Conservation (phyloP, 352 stramenopile genomes). For the Elongisporangium undulatum region DNA sequence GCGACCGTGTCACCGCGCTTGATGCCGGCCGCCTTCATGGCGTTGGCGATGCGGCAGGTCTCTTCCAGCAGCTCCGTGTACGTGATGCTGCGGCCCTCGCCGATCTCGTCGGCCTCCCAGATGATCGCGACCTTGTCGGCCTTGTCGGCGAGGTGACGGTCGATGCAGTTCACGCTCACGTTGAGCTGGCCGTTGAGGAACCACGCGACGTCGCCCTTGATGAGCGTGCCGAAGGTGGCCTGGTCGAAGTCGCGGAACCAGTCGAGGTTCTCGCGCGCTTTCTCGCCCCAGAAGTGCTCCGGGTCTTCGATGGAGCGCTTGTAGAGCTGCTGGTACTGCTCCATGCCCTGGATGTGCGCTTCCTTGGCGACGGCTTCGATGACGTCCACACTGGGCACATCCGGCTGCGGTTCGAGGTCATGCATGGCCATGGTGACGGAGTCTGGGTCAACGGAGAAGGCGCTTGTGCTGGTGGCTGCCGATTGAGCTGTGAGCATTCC, state of each 20-base stretch:
- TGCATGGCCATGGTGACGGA: background rate
- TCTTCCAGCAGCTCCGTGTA: constrained; percentile 90
- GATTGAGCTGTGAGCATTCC: background rate
- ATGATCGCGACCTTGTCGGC: constrained; percentile 91
- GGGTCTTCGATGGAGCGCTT: constrained; percentile 86
- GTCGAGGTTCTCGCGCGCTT: constrained; percentile 78
- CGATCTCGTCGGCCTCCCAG: constrained; percentile 94
- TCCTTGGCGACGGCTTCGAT: constrained; percentile 39
- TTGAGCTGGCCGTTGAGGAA: constrained; percentile 93
- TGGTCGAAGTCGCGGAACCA: constrained; percentile 93
- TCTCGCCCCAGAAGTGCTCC: constrained; percentile 86
- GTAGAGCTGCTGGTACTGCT: constrained; percentile 85
- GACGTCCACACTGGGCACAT: constrained; percentile 6
- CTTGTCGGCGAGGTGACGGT: constrained; percentile 80
- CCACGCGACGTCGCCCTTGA: constrained; percentile 89
- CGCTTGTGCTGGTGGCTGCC: background rate
- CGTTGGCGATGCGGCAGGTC: constrained; percentile 92
- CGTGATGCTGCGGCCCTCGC: constrained; percentile 79
- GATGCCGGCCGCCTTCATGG: constrained; percentile 65
- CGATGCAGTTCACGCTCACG: constrained; percentile 90
- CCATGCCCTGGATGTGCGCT: constrained; percentile 67
- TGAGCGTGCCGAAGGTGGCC: constrained; percentile 70
- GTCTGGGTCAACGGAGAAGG: background rate
- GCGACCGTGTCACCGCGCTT: constrained; percentile 89
- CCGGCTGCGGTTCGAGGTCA: background rate